Percentiles rank a stretch among this genome's conserved stretches.
Evolutionary conservation across 805 yeast genomes (phyloP).

Genomic region (Pichia heedii): DNA sequence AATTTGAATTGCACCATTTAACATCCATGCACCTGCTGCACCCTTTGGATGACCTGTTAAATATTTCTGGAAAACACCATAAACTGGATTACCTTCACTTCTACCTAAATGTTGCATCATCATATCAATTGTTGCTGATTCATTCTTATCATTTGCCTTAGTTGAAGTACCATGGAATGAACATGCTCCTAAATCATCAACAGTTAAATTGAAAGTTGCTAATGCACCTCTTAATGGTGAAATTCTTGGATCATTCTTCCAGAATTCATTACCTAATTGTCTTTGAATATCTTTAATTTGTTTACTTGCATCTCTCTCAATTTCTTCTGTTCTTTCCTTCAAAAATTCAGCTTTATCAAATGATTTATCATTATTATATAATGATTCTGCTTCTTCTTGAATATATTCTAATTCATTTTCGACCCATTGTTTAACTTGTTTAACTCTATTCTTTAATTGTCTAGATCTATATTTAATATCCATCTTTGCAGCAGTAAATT

Average conservation of each 20-base stretch:
- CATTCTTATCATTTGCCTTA: conserved; percentile 97
- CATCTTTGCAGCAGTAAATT: conserved; percentile 71
- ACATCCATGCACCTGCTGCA: conserved; percentile 99
- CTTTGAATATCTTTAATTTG: conserved; percentile 84
- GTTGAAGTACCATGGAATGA: conserved; percentile 99
- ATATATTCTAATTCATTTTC: conserved; percentile 68
- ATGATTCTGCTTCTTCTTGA: conserved; percentile 57
- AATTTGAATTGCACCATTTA: conserved; percentile 95
- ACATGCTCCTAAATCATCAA: conserved; percentile 93
- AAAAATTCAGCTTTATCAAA: conserved; percentile 48
- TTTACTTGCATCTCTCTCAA: conserved; percentile 71
- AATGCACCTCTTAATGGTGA: conserved; percentile 96
- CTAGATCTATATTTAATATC: conserved; percentile 90
- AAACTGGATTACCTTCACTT: conserved; percentile 93
- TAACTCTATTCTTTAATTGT: conserved; percentile 72
- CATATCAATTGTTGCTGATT: conserved; percentile 78
- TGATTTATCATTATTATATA: conserved; percentile 37
- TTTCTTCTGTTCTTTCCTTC: conserved; percentile 79
- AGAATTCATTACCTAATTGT: conserved; percentile 95
- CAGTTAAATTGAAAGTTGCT: conserved; percentile 84
- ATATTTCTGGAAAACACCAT: conserved; percentile 98
- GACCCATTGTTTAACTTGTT: conserved; percentile 76
- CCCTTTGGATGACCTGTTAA: conserved; percentile 99
- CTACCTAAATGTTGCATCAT: conserved; percentile 97
- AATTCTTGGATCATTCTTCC: conserved; percentile 82